A percentile compares a stretch with the other conserved stretches of the same genome.
phyloP scores from a whole-genome alignment of 2,329 filamentous ascomycete species.

The Colletotrichum phormii region DNA sequence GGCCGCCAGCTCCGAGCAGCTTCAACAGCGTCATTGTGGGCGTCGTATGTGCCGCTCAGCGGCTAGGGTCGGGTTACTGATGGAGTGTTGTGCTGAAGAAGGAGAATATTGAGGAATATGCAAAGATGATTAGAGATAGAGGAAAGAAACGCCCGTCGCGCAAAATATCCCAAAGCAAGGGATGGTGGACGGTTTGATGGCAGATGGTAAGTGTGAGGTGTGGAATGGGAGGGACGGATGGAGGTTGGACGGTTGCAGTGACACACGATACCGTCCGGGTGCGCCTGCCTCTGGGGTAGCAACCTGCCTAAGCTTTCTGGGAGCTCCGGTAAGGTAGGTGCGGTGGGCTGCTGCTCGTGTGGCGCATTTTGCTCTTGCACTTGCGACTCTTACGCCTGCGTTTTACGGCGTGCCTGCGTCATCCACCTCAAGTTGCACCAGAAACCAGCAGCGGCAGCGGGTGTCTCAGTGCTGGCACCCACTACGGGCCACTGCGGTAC shows the following conservation, averaged over 20 bases:
- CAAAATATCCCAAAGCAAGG: not conserved
- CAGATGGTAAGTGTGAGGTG: not conserved
- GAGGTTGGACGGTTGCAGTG: constrained; percentile 15
- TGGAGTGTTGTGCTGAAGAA: not conserved
- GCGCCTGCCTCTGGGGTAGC: not conserved
- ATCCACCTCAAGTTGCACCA: constrained; percentile 15
- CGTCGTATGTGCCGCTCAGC: constrained; percentile 32
- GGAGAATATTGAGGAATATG: not conserved
- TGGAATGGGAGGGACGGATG: not conserved
- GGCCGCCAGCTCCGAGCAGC: constrained; percentile 46
- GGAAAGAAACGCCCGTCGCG: not conserved
- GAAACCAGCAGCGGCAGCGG: constrained; percentile 5
- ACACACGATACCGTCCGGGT: constrained; percentile 3
- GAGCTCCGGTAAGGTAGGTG: constrained; percentile 26
- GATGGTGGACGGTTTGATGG: not conserved
- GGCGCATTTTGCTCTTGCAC: constrained; percentile 7
- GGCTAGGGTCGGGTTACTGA: constrained; percentile 12
- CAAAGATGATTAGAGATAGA: not conserved
- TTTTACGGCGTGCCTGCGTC: constrained; percentile 26
- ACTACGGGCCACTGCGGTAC: no score
- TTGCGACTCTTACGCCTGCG: constrained; percentile 18
- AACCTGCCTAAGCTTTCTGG: constrained; percentile 15
- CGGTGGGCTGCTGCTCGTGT: constrained; percentile 15
- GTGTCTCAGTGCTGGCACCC: constrained; percentile 1
- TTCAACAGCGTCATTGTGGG: constrained; percentile 31